These are phyloP conservation scores for Roridomyces roridus DNA, from an alignment of 768 basidiomycete species.

Conservation along the genomic window DNA sequence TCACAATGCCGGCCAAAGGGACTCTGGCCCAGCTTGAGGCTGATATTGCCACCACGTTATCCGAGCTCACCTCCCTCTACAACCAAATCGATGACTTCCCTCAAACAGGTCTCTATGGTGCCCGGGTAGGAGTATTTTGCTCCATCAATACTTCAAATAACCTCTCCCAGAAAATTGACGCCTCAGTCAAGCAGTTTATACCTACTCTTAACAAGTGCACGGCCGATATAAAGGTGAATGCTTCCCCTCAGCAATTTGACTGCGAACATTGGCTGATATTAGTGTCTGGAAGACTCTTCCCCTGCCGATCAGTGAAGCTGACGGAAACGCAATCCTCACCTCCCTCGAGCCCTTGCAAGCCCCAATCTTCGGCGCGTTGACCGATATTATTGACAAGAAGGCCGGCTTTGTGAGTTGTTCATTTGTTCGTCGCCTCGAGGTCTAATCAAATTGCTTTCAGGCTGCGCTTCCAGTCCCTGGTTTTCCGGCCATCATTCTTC, in stretches of 20 bases:
- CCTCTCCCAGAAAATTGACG: conserved; percentile 29
- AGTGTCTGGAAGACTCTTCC: background rate
- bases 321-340: conserved; percentile 21
- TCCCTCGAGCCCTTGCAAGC: conserved; percentile 20
- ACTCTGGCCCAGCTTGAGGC: conserved; percentile 35
- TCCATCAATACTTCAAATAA: background rate
- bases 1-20: conserved; percentile 21
- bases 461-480: no score
- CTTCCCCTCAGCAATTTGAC: background rate
- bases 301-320: conserved; percentile 25
- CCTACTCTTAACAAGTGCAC: conserved; percentile 31
- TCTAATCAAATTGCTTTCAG: no score
- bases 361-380: conserved; percentile 15
- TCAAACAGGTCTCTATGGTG: conserved; percentile 23
- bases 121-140: conserved; percentile 28
- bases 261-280: background rate
- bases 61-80: conserved; percentile 34
- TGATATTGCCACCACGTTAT: conserved; percentile 34
- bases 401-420: conserved; percentile 10
- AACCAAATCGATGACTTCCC: conserved; percentile 37
- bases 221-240: conserved; percentile 32
- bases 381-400: conserved; percentile 21
- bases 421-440: no score
- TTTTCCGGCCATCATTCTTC: no score
- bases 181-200: conserved; percentile 23